Conservation (phyloP, 2,329 filamentous ascomycete genomes). For the Aureobasidium sp. region DNA sequence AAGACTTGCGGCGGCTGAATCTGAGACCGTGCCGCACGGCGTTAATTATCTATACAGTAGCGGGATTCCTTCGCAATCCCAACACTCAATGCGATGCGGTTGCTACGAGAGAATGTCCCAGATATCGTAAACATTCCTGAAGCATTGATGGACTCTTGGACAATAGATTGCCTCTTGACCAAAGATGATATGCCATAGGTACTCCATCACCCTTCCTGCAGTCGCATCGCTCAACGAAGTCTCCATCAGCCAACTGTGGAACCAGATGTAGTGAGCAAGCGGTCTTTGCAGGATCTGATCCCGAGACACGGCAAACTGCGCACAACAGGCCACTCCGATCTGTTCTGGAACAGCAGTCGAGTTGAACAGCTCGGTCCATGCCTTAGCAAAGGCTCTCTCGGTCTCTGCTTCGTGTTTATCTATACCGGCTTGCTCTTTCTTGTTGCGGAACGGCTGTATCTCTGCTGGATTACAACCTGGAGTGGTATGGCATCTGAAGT, state of each 20-base stretch:
- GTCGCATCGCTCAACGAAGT: conserved; percentile 3
- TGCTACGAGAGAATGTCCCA: neutral
- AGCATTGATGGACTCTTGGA: neutral
- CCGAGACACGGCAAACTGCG: conserved; percentile 45
- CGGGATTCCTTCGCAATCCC: neutral
- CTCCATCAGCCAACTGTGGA: conserved; percentile 17
- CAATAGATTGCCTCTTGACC: conserved; percentile 2
- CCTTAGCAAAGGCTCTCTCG: conserved; percentile 40
- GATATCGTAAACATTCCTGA: neutral
- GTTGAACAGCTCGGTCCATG: conserved; percentile 43
- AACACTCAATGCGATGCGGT: neutral
- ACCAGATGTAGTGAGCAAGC: conserved; percentile 40
- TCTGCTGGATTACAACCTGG: conserved; percentile 42
- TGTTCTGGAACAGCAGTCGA: conserved; percentile 30
- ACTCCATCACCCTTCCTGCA: conserved; percentile 13
- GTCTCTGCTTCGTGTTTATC: conserved; percentile 33
- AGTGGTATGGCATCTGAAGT: conserved; percentile 44
- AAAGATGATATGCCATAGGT: conserved; percentile 15
- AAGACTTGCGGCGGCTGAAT: neutral
- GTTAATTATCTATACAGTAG: conserved; percentile 1
- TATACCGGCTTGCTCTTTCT: conserved; percentile 15
- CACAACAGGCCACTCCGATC: conserved; percentile 46
- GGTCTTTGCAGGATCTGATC: conserved; percentile 39
- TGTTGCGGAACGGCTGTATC: conserved; percentile 37
- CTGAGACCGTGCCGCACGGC: neutral